Base-by-base conservation (phyloP, 2,329 filamentous ascomycete genomes). In the Ascochyta clinopodiicola region DNA sequence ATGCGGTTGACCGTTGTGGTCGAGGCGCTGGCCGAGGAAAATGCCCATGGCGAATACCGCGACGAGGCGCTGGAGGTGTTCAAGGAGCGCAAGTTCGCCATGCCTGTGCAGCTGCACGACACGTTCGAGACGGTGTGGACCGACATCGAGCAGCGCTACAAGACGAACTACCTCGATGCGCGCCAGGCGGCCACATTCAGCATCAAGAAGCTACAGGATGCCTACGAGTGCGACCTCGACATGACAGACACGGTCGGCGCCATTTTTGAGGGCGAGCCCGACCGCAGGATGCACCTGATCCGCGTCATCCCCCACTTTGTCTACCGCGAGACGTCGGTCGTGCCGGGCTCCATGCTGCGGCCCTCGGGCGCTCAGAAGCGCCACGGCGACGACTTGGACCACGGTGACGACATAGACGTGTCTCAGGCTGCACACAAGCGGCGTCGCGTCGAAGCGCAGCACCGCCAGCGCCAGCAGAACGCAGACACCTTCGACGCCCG, bases 161-260 rank as follows among this genome's bases (percentile, higher is more conserved):
- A 67, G 51, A 62, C 55, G n/a, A 74, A 74, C 54, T 76, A 76
- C 51, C 58, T 72, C 19, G 27, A 32, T 21, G 12, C 53, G 21
- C 47, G 39, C 8, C 53, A 57, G 27, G 53, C 48, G n/a, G 48
- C 67, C 15, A 51, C 57, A 31, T 76, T 73, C 57, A 64, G 60
- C 35, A 72, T 76, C 65, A 72, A 72, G 54, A 74, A 73, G 52
- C 61, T 77, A 8, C 72, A 74, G 47, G 72, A 74, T 53, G 67
- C 59, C 31, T 69, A 69, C 56, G 71, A 70, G 44, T 74, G 69
- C 62, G 74, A 76, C 47, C 66, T 77, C 19, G 72, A 73, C 57
- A 39, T 75, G 27, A 55, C 64, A 43, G 73, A 77, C 57, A 73
- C 70, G 5, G 72, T 77, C 35, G 57, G 61, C 36, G 62, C 67